Conservation (phyloP, 2,329 filamentous ascomycete species). For the Stachybotrys chartarum region DNA sequence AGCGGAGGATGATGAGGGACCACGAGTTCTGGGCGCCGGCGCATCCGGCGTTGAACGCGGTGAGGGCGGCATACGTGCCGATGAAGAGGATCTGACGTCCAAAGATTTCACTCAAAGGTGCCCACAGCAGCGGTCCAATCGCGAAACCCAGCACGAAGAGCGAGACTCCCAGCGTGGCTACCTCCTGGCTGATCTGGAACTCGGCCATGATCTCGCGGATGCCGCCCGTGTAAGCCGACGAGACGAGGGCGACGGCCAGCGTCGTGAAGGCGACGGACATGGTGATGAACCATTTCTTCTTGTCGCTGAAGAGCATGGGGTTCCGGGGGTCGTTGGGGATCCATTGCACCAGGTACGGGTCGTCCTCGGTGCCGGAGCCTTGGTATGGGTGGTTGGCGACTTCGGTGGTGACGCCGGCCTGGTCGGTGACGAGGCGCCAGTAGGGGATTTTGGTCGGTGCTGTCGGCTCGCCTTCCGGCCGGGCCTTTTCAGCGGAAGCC, state of each 20-base stretch:
- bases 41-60: conserved; percentile 47
- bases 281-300: conserved; percentile 57
- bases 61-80: conserved; percentile 40
- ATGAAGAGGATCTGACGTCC: conserved; percentile 48
- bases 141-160: conserved; percentile 51
- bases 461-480: not conserved
- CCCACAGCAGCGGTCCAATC: conserved; percentile 52
- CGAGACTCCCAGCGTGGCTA: conserved; percentile 64
- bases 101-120: conserved; percentile 51
- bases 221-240: conserved; percentile 52
- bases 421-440: conserved; percentile 38
- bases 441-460: conserved; percentile 4
- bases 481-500: not conserved
- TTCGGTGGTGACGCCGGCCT: conserved; percentile 42
- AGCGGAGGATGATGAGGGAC: conserved; percentile 52
- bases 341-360: conserved; percentile 58
- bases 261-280: conserved; percentile 53
- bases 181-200: conserved; percentile 57
- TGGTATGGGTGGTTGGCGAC: conserved; percentile 42
- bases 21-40: conserved; percentile 44
- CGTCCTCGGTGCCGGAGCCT: conserved; percentile 53
- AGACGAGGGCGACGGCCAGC: conserved; percentile 57
- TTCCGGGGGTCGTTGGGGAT: conserved; percentile 57
- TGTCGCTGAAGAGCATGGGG: conserved; percentile 47
- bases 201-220: conserved; percentile 55